phyloP scores from a whole-genome alignment of 768 basidiomycete species.

The Amanita jacksonii region DNA sequence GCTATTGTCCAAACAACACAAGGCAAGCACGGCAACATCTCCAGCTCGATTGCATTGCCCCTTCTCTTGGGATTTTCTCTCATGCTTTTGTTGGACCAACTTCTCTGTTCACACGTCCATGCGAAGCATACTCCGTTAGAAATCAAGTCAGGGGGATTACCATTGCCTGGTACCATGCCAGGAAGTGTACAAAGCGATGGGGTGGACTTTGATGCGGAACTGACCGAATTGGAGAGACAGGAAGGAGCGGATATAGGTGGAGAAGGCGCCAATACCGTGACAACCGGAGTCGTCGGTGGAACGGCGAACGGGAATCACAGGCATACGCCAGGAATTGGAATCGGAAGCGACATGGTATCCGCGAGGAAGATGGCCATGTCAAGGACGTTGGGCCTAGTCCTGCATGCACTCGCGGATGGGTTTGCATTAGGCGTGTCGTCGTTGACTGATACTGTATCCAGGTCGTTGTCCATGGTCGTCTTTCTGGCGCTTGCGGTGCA shows the following conservation, averaged over 20 bases:
- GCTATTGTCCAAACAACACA: slow-evolving; percentile 29
- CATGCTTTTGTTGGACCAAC: slow-evolving; percentile 64
- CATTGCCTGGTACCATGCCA: slow-evolving; percentile 6
- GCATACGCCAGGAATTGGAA: slow-evolving; percentile 15
- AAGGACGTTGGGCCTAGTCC: slow-evolving; percentile 75
- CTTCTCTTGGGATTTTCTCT: slow-evolving; percentile 52
- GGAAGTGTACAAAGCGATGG: slow-evolving; percentile 19
- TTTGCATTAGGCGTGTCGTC: slow-evolving; percentile 82
- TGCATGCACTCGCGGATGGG: slow-evolving; percentile 89
- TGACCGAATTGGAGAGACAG: slow-evolving; percentile 41
- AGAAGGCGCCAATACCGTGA: slow-evolving; percentile 17
- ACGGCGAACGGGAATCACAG: slow-evolving; percentile 2
- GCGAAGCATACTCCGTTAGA: slow-evolving; percentile 16
- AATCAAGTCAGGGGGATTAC: slow-evolving; percentile 8
- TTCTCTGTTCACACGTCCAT: slow-evolving; percentile 43
- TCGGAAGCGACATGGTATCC: slow-evolving; percentile 8
- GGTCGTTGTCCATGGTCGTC: slow-evolving; percentile 63
- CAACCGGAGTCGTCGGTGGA: background rate
- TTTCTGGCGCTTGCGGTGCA: slow-evolving; percentile 89
- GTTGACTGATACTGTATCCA: slow-evolving; percentile 24
- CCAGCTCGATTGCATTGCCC: slow-evolving; percentile 49
- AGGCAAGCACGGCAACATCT: slow-evolving; percentile 32
- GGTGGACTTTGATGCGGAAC: slow-evolving; percentile 52
- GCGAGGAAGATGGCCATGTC: slow-evolving; percentile 44
- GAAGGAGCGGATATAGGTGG: too few relatives aligned